phyloP scores from a whole-genome alignment of 306 rosid species.

The Acmispon strigosus region DNA sequence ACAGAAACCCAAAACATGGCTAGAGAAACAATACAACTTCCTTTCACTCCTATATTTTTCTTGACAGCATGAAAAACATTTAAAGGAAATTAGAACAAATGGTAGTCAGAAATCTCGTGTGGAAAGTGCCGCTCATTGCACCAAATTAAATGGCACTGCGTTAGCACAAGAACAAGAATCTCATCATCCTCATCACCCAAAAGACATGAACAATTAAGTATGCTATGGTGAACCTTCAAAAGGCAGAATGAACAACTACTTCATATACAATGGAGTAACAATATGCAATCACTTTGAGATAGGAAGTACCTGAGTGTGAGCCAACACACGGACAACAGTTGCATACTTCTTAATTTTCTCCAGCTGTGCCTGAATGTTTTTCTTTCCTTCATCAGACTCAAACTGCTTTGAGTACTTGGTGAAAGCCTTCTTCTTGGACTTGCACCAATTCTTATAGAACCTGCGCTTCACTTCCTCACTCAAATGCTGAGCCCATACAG shows the following conservation, averaged over 20 bases:
- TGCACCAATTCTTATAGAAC: slow-evolving; percentile 86
- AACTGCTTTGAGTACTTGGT: slow-evolving; percentile 61
- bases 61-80: not conserved
- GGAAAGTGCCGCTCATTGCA: slow-evolving; percentile 44
- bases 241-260: not conserved
- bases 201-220: not conserved
- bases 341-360: slow-evolving; percentile 73
- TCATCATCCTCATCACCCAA: slow-evolving; percentile 27
- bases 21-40: not conserved
- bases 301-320: slow-evolving; percentile 73
- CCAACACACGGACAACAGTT: slow-evolving; percentile 69
- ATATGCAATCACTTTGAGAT: not conserved
- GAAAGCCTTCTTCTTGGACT: slow-evolving; percentile 91
- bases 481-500: slow-evolving; percentile 88
- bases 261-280: not conserved
- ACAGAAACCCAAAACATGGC: too few relatives aligned
- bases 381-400: slow-evolving; percentile 77
- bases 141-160: slow-evolving; percentile 13
- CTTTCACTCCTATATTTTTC: not conserved
- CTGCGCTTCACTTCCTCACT: slow-evolving; percentile 74
- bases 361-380: slow-evolving; percentile 49
- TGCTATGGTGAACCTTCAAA: not conserved
- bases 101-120: slow-evolving; percentile 48
- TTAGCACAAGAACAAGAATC: slow-evolving; percentile 18
- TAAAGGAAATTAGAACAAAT: not conserved